Conservation (phyloP, 2,329 filamentous ascomycete species). For the Didymella keratinophila region DNA sequence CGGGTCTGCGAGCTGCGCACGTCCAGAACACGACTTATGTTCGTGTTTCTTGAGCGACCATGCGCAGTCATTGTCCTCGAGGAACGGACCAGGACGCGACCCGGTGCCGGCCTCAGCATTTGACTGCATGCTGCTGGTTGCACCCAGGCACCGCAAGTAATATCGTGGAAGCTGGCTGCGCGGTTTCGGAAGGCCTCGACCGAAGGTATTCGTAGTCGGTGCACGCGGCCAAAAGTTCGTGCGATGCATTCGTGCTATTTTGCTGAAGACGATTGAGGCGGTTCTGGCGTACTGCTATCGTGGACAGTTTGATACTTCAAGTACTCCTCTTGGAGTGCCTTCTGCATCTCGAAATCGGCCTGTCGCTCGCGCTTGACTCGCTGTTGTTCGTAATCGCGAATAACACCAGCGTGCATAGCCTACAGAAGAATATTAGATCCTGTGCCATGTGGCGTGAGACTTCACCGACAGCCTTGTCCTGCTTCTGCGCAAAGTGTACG, state of each 20-base stretch:
- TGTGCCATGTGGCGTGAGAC: slow-evolving; percentile 12
- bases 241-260: slow-evolving; percentile 16
- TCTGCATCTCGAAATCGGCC: slow-evolving; percentile 93
- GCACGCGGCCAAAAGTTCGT: neutral
- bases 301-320: slow-evolving; percentile 82
- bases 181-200: no score
- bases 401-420: slow-evolving; percentile 95
- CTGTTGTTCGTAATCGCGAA: slow-evolving; percentile 95
- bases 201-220: neutral
- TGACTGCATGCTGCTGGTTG: neutral
- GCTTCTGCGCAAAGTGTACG: slow-evolving; percentile 88
- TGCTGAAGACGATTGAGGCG: slow-evolving; percentile 30
- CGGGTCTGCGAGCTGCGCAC: neutral
- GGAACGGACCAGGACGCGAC: neutral
- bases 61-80: neutral
- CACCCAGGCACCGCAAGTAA: neutral
- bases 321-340: slow-evolving; percentile 85
- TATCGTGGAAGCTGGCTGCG: neutral
- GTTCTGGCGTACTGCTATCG: slow-evolving; percentile 44
- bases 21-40: neutral
- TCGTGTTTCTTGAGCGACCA: neutral
- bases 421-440: slow-evolving; percentile 48
- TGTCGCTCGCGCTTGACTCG: slow-evolving; percentile 88
- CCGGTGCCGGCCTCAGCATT: neutral
- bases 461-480: slow-evolving; percentile 77